These are phyloP conservation scores for Yarrowia sp. DNA, from an alignment of 805 yeast genomes.

Conservation along the genomic window DNA sequence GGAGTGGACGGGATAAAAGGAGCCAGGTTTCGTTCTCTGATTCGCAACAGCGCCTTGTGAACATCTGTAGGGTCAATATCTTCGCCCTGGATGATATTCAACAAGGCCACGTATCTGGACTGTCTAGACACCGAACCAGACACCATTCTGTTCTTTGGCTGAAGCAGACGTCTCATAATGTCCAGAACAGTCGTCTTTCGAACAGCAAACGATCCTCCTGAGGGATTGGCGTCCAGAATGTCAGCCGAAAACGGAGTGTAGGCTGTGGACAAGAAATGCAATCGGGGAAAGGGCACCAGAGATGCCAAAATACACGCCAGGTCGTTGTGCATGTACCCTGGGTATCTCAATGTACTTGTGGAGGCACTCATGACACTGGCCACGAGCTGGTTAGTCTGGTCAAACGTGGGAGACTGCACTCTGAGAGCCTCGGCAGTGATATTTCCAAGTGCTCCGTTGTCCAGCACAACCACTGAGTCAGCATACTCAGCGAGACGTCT, in stretches of 20 bases:
- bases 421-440: conserved; percentile 71
- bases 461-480: conserved; percentile 88
- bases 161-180: conserved; percentile 79
- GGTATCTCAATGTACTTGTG: conserved; percentile 88
- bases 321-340: conserved; percentile 89
- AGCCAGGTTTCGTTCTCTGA: conserved; percentile 55
- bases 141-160: conserved; percentile 79
- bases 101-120: conserved; percentile 68
- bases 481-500: conserved; percentile 82
- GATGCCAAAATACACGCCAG: conserved; percentile 81
- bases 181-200: conserved; percentile 83
- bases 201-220: conserved; percentile 61
- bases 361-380: conserved; percentile 83
- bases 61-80: conserved; percentile 73
- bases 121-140: conserved; percentile 54
- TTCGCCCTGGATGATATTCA: conserved; percentile 70
- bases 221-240: conserved; percentile 57
- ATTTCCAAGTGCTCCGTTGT: conserved; percentile 80
- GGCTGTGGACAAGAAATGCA: conserved; percentile 76
- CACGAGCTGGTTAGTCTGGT: conserved; percentile 83
- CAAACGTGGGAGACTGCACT: conserved; percentile 67
- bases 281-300: conserved; percentile 82
- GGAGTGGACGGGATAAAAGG: conserved; percentile 88
- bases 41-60: conserved; percentile 54
- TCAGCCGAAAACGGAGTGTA: conserved; percentile 66